These are phyloP conservation scores for Musa acuminata DNA, from an alignment of 176 grass and related monocot genomes.

Conservation along the genomic window DNA sequence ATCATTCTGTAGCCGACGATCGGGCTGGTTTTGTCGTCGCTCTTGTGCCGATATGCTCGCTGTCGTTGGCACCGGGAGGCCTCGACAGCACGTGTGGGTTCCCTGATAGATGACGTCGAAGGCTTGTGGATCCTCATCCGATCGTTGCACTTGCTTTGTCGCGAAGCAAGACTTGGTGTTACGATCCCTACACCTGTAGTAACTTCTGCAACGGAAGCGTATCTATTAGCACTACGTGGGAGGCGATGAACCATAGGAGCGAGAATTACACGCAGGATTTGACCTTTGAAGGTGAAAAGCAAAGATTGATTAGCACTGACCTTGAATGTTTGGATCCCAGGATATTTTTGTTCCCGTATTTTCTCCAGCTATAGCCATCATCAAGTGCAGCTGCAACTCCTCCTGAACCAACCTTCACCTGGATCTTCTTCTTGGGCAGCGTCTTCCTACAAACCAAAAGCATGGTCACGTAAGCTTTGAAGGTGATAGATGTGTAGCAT, in stretches of 20 bases:
- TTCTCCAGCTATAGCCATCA: slow-evolving; percentile 73
- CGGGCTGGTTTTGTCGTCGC: not conserved
- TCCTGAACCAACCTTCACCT: slow-evolving; percentile 33
- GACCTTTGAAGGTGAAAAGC: too few species aligned
- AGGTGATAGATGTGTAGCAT: too few species aligned
- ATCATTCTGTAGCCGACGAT: not conserved
- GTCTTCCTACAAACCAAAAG: slow-evolving; percentile 34
- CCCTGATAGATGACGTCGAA: slow-evolving; percentile 66
- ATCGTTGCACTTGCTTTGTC: slow-evolving; percentile 81
- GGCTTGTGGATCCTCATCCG: slow-evolving; percentile 37
- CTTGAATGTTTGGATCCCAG: slow-evolving; percentile 74
- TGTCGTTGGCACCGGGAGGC: too few species aligned
- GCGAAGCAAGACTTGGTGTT: slow-evolving; percentile 45
- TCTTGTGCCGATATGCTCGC: too few species aligned
- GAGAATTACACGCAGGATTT: too few species aligned
- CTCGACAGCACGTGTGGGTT: slow-evolving; percentile 37
- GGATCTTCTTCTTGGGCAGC: slow-evolving; percentile 25
- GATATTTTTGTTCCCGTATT: slow-evolving; percentile 92
- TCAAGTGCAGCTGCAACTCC: slow-evolving; percentile 29
- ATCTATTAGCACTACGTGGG: too few species aligned
- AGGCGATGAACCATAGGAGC: too few species aligned
- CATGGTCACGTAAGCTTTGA: too few species aligned
- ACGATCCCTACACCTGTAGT: slow-evolving; percentile 79
- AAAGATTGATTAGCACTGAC: slow-evolving; percentile 12
- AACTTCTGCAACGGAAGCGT: slow-evolving; percentile 35